These are phyloP conservation scores for Sequoiadendron giganteum DNA, from an alignment of 75 land plant species.

Conservation along the genomic window DNA sequence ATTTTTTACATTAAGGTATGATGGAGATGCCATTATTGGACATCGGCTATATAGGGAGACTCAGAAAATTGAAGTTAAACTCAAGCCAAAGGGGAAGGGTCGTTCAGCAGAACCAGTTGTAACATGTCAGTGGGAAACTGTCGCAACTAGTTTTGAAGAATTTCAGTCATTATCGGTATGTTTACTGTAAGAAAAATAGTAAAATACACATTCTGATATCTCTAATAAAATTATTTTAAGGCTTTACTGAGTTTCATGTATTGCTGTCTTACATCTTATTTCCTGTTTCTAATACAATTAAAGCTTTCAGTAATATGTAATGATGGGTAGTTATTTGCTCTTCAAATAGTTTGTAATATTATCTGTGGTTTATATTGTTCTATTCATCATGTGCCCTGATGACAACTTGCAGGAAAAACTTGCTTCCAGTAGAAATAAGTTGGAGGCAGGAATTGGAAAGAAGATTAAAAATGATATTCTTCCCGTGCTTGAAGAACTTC, in stretches of 20 bases:
- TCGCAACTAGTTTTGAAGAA: conserved; percentile 92
- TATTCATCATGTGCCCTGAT: not conserved
- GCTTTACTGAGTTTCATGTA: not conserved
- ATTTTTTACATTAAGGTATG: conserved; percentile 48
- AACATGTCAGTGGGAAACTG: conserved; percentile 72
- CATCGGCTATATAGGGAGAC: conserved; percentile 80
- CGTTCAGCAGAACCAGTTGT: conserved; percentile 21
- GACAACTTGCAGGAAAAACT: conserved; percentile 58
- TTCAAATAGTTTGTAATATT: not conserved
- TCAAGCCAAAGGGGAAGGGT: conserved; percentile 40
- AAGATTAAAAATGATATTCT: conserved; percentile 50
- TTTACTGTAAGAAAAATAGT: not conserved
- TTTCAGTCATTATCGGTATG: conserved; percentile 67
- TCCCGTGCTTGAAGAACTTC: conserved; percentile 70
- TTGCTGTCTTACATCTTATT: not conserved
- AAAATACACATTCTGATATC: not conserved
- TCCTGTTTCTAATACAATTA: not conserved
- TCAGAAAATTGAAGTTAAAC: conserved; percentile 20
- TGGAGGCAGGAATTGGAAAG: conserved; percentile 60
- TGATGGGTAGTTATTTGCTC: not conserved
- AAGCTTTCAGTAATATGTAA: not conserved
- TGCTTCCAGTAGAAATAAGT: conserved; percentile 43
- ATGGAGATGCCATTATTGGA: conserved; percentile 65
- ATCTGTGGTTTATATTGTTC: not conserved
- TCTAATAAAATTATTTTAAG: not conserved